Evolutionary conservation across 2,329 filamentous ascomycete genomes (phyloP).

Genomic region (Fonsecaea pedrosoi): DNA sequence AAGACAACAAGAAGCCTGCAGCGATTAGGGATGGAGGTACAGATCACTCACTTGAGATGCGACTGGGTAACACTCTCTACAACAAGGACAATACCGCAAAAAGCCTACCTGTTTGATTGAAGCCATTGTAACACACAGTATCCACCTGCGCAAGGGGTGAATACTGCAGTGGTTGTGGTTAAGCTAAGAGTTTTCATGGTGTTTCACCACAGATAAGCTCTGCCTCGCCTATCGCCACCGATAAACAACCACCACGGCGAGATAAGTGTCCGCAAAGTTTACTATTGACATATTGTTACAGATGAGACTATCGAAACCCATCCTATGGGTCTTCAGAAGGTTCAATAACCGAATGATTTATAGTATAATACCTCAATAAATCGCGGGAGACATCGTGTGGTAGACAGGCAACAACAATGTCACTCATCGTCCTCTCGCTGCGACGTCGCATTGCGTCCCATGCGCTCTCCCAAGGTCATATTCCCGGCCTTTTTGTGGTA

Average conservation of each 20-base stretch:
- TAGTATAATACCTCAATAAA: not conserved
- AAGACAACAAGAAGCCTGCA: not conserved
- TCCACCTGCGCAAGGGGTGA: not conserved
- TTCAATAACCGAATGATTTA: not conserved
- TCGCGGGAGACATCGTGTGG: not conserved
- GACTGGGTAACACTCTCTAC: not conserved
- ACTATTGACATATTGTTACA: not conserved
- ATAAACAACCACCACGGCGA: not conserved
- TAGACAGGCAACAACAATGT: conserved; percentile 11
- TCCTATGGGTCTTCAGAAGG: not conserved
- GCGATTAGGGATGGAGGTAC: too few species aligned
- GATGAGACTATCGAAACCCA: not conserved
- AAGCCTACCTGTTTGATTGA: not conserved
- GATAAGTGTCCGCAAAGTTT: not conserved
- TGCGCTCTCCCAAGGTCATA: conserved; percentile 51
- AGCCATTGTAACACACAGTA: not conserved
- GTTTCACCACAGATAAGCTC: conserved; percentile 1
- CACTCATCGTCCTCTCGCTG: conserved; percentile 29
- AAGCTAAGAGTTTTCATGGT: not conserved
- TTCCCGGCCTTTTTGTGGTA: conserved; percentile 64
- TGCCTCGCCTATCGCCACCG: not conserved
- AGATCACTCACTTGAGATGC: not conserved
- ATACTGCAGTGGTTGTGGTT: not conserved
- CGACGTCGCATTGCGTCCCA: conserved; percentile 44
- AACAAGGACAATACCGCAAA: not conserved